phyloP scores from a whole-genome alignment of 345 rosid genomes.

The Excoecaria agallocha region DNA sequence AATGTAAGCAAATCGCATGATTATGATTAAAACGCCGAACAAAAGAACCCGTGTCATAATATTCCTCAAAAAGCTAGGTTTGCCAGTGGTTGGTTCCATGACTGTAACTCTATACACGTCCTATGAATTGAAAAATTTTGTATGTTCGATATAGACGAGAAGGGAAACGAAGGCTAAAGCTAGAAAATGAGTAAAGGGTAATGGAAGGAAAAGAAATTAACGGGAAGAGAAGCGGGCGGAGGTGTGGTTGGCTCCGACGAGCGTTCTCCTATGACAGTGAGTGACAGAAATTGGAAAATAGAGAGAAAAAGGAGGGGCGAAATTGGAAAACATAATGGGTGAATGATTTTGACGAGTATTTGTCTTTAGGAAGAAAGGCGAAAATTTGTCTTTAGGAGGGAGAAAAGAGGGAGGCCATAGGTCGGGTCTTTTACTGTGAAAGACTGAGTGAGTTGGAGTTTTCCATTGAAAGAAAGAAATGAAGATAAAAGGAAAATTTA shows the following conservation, averaged over 20 bases:
- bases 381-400: too few species aligned
- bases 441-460: not conserved
- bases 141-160: slow-evolving; percentile 1
- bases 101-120: not conserved
- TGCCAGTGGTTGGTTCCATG: slow-evolving; percentile 65
- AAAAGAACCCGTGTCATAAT: slow-evolving; percentile 60
- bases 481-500: too few species aligned
- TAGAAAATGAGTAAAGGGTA: not conserved
- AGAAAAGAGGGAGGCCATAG: slow-evolving; percentile 1
- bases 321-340: slow-evolving; percentile 31
- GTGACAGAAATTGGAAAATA: slow-evolving; percentile 35
- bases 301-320: slow-evolving; percentile 22
- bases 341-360: not conserved
- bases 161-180: not conserved
- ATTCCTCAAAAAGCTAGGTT: slow-evolving; percentile 66
- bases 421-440: not conserved
- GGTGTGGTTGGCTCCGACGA: slow-evolving; percentile 98
- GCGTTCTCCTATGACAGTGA: slow-evolving; percentile 20
- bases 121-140: not conserved
- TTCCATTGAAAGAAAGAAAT: not conserved
- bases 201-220: slow-evolving; percentile 23
- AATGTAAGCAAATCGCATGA: slow-evolving; percentile 76
- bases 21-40: slow-evolving; percentile 62
- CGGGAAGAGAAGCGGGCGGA: slow-evolving; percentile 98
- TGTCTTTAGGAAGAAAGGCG: too few species aligned